Percentiles rank a stretch among this genome's conserved stretches.
These are phyloP conservation scores for Liriodendron chinense DNA, from an alignment of 164 flowering plant genomes.

Conservation along the genomic window DNA sequence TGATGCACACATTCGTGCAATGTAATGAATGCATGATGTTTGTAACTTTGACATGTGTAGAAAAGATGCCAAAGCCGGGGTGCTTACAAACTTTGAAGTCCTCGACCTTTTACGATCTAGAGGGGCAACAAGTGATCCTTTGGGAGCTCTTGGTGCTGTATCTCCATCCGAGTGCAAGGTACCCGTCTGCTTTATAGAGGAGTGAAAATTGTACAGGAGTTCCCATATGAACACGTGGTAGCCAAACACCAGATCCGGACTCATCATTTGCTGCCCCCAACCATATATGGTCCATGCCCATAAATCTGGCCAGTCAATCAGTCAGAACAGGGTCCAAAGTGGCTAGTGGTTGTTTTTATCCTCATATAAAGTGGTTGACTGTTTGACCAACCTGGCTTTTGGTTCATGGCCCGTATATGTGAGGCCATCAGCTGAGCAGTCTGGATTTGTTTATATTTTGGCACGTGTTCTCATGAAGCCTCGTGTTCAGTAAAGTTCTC, in stretches of 20 bases:
- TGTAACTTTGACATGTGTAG: conserved; percentile 23
- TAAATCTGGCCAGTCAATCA: no score
- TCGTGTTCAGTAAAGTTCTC: no score
- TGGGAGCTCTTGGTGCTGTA: conserved; percentile 40
- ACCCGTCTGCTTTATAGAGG: background rate
- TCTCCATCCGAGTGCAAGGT: conserved; percentile 73
- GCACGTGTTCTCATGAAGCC: background rate
- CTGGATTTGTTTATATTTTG: background rate
- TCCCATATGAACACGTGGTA: background rate
- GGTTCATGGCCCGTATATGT: background rate
- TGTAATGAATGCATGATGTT: background rate
- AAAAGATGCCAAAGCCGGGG: conserved; percentile 53
- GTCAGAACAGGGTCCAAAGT: no score
- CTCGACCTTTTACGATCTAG: conserved; percentile 63
- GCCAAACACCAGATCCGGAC: background rate
- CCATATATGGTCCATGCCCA: no score
- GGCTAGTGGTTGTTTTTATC: background rate
- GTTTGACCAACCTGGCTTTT: background rate
- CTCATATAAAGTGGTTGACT: background rate
- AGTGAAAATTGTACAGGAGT: background rate
- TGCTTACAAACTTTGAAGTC: conserved; percentile 84
- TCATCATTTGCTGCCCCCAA: background rate
- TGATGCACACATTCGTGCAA: no score
- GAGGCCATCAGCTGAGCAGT: background rate
- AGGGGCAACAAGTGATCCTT: conserved; percentile 67